A percentile compares a stretch with the other conserved stretches of the same genome.
These are phyloP conservation scores for Oryza officinalis DNA, from an alignment of 176 grass and related monocot genomes.

Conservation along the genomic window DNA sequence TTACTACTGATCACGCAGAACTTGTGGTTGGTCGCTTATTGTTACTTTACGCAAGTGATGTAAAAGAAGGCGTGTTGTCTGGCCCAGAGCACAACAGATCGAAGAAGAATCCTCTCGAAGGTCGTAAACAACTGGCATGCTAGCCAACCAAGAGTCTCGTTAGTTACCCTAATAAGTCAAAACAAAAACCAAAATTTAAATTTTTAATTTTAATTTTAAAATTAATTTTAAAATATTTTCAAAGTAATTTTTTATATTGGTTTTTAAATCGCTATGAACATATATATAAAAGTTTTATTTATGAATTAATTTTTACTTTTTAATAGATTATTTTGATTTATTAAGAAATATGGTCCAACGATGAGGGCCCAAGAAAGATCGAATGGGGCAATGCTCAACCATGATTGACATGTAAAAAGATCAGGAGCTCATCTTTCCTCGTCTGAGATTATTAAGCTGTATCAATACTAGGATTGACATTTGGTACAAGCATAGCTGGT, in stretches of 20 bases:
- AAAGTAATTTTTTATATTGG: too few relatives aligned
- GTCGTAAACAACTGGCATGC: slow-evolving; percentile 4
- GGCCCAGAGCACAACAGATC: not conserved
- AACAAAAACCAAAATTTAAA: too few relatives aligned
- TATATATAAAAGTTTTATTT: too few relatives aligned
- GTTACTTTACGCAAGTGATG: not conserved
- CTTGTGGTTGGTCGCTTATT: slow-evolving; percentile 31
- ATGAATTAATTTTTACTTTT: too few relatives aligned
- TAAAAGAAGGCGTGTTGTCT: not conserved
- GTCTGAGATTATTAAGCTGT: not conserved
- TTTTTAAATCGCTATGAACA: too few relatives aligned
- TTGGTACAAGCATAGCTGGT: not conserved
- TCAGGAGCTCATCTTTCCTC: not conserved
- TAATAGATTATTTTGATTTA: too few relatives aligned
- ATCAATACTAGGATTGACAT: slow-evolving; percentile 20
- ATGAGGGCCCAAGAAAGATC: too few relatives aligned
- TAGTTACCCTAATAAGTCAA: too few relatives aligned
- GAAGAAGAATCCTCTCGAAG: slow-evolving; percentile 14
- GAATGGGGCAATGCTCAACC: not conserved
- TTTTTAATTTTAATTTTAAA: too few relatives aligned
- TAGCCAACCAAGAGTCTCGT: not conserved
- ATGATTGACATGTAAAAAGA: not conserved
- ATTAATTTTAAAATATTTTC: too few relatives aligned
- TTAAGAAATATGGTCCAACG: too few relatives aligned
- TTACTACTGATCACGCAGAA: slow-evolving; percentile 27